Base-by-base conservation (phyloP, 345 rosid species). In the Hevea brasiliensis region DNA sequence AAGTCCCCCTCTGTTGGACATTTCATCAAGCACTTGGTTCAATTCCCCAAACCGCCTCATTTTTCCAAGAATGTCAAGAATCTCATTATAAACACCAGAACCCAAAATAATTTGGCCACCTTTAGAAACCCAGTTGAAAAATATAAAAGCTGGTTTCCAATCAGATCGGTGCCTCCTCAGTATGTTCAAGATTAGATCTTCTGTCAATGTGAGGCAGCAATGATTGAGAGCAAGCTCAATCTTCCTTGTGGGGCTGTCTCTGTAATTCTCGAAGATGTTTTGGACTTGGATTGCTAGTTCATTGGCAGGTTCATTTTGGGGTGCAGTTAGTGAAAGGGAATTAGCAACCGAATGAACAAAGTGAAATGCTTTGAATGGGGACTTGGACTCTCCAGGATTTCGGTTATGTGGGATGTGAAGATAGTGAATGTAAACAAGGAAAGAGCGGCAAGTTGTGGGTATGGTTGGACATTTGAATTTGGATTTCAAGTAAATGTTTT, bases 41-140 rank as follows among this genome's bases (percentile, higher is more conserved):
- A 83, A 65, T 81, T 91, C 94, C 3, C 71, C 81, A 29, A 93
- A 93, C 1, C 83, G 88, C 44, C 79, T 66, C 83, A 83, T 84
- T 83, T 79, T 89, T 20, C 98, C 96, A 21, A 91, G 87, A 69
- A 88, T 80, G 51, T 89, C 90, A 17, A 93, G 87, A 55, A 86
- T 85, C 79, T 81, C 87, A 60, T 89, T 91, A 71, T 79, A 86
- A 54, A 85, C 80, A 7, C 42, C 21, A 44, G 87, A 79, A 40
- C 87, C 87, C 32, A 85, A 72, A 57, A 81, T 54, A 47, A 73
- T 40, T 54, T 58, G 65, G 21, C 77, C 78, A 55, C 35, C 67
- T 51, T 66, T 77, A 65, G 24, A 60, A 14, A 85, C 91, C 89
- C 94, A 86, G 23, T 68, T 81, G 78, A 79, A 91, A 79, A 91